Conservation (phyloP, 2,329 filamentous ascomycete genomes). For the Diplodia intermedia region DNA sequence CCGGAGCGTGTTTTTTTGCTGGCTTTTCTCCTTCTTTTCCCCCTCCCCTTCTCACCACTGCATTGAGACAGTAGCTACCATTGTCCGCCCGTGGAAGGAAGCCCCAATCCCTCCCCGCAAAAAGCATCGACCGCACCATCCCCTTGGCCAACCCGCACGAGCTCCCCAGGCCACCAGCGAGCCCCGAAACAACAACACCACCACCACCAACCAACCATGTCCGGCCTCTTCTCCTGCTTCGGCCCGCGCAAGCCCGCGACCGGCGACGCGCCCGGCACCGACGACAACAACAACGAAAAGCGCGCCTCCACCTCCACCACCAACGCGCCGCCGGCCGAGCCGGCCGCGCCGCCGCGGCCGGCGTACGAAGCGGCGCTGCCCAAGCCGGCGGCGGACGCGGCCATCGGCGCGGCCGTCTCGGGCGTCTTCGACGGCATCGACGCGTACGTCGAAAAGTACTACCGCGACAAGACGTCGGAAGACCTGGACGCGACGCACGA, state of each 20-base stretch:
- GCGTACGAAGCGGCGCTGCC: conserved; percentile 35
- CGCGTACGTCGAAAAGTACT: conserved; percentile 43
- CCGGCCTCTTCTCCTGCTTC: conserved; percentile 20
- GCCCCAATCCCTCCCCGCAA: not conserved
- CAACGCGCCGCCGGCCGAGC: not conserved
- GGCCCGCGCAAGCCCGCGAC: conserved; percentile 9
- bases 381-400: conserved; percentile 38
- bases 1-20: not conserved
- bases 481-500: conserved; percentile 17
- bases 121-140: not conserved
- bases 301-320: not conserved
- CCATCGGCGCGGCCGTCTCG: conserved; percentile 37
- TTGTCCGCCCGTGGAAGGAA: too few relatives aligned
- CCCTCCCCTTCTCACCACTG: too few relatives aligned
- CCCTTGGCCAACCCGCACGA: not conserved
- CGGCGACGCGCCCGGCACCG: not conserved
- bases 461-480: conserved; percentile 39
- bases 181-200: not conserved
- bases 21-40: not conserved
- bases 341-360: not conserved
- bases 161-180: not conserved
- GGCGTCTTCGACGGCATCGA: conserved; percentile 42
- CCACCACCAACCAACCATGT: not conserved
- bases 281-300: not conserved
- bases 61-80: too few relatives aligned